phyloP scores from a whole-genome alignment of 163 green algal genomes.

The Scenedesmus sp. region DNA sequence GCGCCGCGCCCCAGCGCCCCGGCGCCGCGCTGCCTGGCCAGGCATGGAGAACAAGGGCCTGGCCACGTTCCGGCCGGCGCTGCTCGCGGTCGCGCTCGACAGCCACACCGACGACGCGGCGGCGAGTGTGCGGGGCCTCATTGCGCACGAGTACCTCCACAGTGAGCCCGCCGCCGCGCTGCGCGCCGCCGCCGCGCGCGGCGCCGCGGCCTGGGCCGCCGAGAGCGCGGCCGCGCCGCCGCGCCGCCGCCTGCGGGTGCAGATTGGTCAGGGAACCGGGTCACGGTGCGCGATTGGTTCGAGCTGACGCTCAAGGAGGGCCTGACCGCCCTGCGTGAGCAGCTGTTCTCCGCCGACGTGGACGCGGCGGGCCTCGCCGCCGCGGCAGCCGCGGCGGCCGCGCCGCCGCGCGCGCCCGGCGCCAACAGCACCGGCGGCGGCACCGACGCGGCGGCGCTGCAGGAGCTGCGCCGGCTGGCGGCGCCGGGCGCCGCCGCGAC shows the following conservation, averaged over 20 bases:
- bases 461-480: too few species aligned
- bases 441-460: background rate
- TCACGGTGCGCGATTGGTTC: slow-evolving; percentile 94
- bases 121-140: slow-evolving; percentile 80
- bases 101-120: slow-evolving; percentile 91
- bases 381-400: background rate
- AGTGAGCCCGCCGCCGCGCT: slow-evolving; percentile 18
- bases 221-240: background rate
- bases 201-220: background rate
- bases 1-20: too few species aligned
- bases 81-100: slow-evolving; percentile 84
- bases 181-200: background rate
- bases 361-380: slow-evolving; percentile 22
- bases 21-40: background rate
- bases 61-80: slow-evolving; percentile 83
- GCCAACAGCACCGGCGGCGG: background rate
- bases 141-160: slow-evolving; percentile 83
- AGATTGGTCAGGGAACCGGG: slow-evolving; percentile 84
- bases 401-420: background rate
- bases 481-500: too few species aligned
- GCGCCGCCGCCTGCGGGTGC: background rate
- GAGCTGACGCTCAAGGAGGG: slow-evolving; percentile 94
- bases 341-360: slow-evolving; percentile 90
- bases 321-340: slow-evolving; percentile 94
- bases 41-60: slow-evolving; percentile 90